Base-by-base conservation (phyloP, 352 stramenopile species). In the Pythium phragmiticola region DNA sequence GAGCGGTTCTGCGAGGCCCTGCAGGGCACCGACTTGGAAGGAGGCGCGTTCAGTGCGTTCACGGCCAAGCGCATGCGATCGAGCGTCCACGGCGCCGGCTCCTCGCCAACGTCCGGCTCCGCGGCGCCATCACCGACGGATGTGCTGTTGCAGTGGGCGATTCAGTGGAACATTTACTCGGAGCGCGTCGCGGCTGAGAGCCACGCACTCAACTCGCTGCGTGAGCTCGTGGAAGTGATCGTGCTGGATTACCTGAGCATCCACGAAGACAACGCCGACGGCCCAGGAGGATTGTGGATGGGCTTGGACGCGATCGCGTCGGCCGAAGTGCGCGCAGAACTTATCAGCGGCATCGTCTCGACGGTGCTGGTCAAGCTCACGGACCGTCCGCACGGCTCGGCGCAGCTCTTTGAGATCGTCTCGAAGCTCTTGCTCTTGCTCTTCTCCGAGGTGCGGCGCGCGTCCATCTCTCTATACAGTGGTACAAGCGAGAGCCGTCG, bases 121-220 rank as follows among this genome's bases (percentile, higher is more conserved):
- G 21, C 34, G 55, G 43, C 17, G 11, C 72, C 48, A 77, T 92
- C 52, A 62, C 33, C 66, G 7, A 69, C 56, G 19, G 66, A 73
- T 39, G 46, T 51, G 2, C 30, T 73, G 34, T 41, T 95, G 30
- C 76, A 88, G 60, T 95, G 86, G 86, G 82, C 86, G 8, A 77
- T 93, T 28, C 74, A 88, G 45, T 95, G 86, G 86, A 95, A 95
- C 55, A 70, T 87, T 28, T 95, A 91, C 63, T 95, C 86, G 33
- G 86, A 95, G 51, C 80, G 82, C 21, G 80, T 95, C 56, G 82
- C 82, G 8, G 86, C 84, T 11, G 84, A 93, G 61, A 92, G 82
- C 43, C 84, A 93, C 19, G 77, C 82, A 36, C 63, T 95, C 8
- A 90, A 90, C 63, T 90, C 84, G 33, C 72, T 91, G 13, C 80